Evolutionary conservation across 2,329 filamentous ascomycete genomes (phyloP).

Genomic region (Coniochaeta sp.): DNA sequence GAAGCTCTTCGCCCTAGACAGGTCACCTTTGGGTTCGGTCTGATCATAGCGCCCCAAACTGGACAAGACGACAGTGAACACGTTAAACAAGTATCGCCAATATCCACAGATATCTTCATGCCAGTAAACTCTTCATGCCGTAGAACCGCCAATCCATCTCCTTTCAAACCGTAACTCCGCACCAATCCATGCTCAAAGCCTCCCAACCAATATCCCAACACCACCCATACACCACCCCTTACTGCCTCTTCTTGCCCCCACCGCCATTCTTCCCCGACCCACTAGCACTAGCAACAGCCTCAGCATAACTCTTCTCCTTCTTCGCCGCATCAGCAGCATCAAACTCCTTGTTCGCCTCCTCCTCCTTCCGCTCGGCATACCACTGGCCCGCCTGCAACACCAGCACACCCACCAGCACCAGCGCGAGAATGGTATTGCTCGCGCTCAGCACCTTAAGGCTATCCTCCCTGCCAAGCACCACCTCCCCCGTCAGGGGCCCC

Average conservation of each 20-base stretch:
- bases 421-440: constrained; percentile 90
- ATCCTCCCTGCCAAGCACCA: constrained; percentile 76
- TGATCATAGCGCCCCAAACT: no score
- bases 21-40: no score
- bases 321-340: constrained; percentile 16
- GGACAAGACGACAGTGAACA: no score
- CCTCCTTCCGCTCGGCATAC: constrained; percentile 95
- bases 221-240: neutral
- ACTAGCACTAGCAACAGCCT: neutral
- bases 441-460: constrained; percentile 84
- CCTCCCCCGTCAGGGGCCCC: constrained; percentile 47
- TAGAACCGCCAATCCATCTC: neutral
- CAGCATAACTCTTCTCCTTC: no score
- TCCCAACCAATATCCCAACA: neutral
- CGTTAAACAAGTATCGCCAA: no score
- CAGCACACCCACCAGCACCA: constrained; percentile 85
- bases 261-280: constrained; percentile 2
- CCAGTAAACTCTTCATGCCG: neutral
- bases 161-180: neutral
- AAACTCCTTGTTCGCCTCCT: constrained; percentile 62
- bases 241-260: constrained; percentile 16
- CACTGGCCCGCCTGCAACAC: constrained; percentile 95
- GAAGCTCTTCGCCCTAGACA: no score
- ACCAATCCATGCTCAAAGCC: neutral
- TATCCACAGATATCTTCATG: neutral